Evolutionary conservation across 495 filamentous ascomycete species (phyloP).

Genomic region (Astrothelium macrocarpum): DNA sequence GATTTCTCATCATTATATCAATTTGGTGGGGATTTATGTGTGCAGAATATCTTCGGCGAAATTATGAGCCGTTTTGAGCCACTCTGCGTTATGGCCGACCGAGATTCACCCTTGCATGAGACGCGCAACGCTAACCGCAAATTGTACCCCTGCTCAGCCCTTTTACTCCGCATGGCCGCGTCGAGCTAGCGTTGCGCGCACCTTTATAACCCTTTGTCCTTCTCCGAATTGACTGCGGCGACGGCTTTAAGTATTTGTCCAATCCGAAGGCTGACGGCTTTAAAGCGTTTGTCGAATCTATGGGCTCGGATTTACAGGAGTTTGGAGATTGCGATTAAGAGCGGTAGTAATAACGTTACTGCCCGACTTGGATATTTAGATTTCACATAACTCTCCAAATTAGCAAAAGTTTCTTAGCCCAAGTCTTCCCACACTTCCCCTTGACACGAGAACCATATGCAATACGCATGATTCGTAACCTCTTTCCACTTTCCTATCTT

Average conservation of each 20-base stretch:
- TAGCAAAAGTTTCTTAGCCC: not conserved
- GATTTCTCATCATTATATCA: no score
- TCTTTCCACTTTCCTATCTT: not conserved
- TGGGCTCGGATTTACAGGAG: not conserved
- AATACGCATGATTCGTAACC: not conserved
- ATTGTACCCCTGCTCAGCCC: not conserved
- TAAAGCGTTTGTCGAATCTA: not conserved
- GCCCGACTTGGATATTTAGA: not conserved
- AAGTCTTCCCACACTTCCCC: not conserved
- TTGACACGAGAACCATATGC: not conserved
- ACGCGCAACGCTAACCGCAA: not conserved
- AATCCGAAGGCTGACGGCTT: not conserved
- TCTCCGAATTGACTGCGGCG: constrained; percentile 2
- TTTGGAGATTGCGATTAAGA: not conserved
- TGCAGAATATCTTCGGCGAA: no score
- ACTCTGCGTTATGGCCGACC: not conserved
- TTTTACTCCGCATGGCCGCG: not conserved
- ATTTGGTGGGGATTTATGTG: no score
- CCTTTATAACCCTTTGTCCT: not conserved
- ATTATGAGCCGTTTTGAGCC: no score
- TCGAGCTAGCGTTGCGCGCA: not conserved
- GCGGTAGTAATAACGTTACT: not conserved
- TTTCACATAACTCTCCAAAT: not conserved
- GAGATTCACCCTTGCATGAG: not conserved
- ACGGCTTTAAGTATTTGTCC: no score